Base-by-base conservation (phyloP, 108 stramenopile genomes). In the Epithemia pelagica region DNA sequence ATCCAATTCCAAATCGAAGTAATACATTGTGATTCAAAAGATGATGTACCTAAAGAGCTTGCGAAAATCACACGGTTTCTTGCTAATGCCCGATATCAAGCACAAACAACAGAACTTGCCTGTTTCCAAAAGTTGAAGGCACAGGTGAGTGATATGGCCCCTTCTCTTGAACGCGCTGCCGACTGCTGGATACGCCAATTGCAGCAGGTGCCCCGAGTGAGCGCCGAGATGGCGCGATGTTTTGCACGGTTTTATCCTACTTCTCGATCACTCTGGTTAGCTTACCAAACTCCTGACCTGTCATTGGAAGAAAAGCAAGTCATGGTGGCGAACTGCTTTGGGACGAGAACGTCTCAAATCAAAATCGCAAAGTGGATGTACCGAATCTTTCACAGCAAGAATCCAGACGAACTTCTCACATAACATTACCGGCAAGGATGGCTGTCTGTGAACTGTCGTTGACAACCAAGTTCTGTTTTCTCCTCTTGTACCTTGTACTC, bases 141-240 rank as follows among this genome's bases (percentile, higher is more conserved):
- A 37, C 59, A 33, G 30, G 32, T 24, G 0, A 53, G 58, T 3
- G 68, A 68, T 22, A 64, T 59, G 59, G 60, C 70, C 3, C 37
- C 73, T 2, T 56, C 52, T 2, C 22, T 30, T 20, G 77, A 26
- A 19, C 56, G 58, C 30, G 78, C 75, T 15, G 60, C 62, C 25
- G 79, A 81, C 58, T 61, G 57, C 15, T 86, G 84, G 84, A n/a
- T 75, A 2, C 81, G 84, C 24, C 80, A 82, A 61, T 54, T 86
- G 55, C 81, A 82, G 55, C 74, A 74, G 60, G 24, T 86, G 0
- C 79, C 76, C 1, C 37, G 79, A n/a, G 24, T 86, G 20, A 79
- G 78, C 28, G 71, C 68, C 37, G 51, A 27, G 1, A 69, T 32
- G 65, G 84, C 84, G 18, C 70, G 59, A 19, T 62, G 72, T 26